Conservation (phyloP, 179 eudicot species). For the Beta macrorhiza region DNA sequence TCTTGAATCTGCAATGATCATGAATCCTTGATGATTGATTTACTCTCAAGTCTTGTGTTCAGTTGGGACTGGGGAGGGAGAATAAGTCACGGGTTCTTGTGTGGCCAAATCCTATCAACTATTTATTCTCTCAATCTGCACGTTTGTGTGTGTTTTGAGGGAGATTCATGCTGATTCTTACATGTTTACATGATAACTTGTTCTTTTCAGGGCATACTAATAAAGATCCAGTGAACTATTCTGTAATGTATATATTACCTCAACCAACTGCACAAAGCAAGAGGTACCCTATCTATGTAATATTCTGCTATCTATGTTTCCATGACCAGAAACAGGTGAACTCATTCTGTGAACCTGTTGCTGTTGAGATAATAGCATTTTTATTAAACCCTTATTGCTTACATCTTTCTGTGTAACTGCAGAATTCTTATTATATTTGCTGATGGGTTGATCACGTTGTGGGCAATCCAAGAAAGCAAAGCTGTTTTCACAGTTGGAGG, state of each 20-base stretch:
- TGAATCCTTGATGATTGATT: background rate
- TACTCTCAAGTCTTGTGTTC: background rate
- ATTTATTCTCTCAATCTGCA: background rate
- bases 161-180: conserved; percentile 9
- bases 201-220: conserved; percentile 50
- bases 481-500: conserved; percentile 55
- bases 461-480: conserved; percentile 81
- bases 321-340: background rate
- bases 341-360: background rate
- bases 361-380: background rate
- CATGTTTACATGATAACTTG: background rate
- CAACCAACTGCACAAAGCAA: conserved; percentile 84
- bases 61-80: background rate
- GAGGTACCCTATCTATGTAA: conserved; percentile 41
- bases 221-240: conserved; percentile 44
- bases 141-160: background rate
- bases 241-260: conserved; percentile 59
- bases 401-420: conserved; percentile 30
- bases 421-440: conserved; percentile 74
- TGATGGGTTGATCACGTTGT: conserved; percentile 76
- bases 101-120: background rate
- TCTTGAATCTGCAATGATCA: background rate
- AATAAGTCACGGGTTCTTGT: background rate
- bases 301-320: background rate
- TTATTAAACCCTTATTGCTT: background rate